Evolutionary conservation across 805 yeast species (phyloP).

Genomic region (Yamadazyma olivae): DNA sequence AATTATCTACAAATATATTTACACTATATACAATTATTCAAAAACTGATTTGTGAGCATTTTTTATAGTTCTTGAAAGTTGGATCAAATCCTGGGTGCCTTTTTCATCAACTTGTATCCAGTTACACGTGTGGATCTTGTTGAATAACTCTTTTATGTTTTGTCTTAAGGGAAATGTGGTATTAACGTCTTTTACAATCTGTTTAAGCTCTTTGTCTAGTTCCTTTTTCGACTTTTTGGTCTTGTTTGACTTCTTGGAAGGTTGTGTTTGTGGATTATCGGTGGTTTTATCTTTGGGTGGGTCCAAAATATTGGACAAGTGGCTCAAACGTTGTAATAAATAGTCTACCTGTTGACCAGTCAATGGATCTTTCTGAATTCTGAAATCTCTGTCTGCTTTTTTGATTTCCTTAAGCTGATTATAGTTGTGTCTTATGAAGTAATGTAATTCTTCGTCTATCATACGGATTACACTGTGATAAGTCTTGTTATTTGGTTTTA

Average conservation of each 20-base stretch:
- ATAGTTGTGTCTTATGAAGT: slow-evolving; percentile 6
- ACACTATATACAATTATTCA: background rate
- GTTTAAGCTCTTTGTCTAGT: background rate
- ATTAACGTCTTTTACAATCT: too few relatives aligned
- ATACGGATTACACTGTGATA: slow-evolving; percentile 1
- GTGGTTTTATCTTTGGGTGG: background rate
- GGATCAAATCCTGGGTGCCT: background rate
- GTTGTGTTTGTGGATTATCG: too few relatives aligned
- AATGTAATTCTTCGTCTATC: slow-evolving; percentile 4
- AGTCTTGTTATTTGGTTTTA: background rate
- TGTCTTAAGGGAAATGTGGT: too few relatives aligned
- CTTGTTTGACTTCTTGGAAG: too few relatives aligned
- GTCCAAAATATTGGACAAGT: background rate
- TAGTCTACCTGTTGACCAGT: slow-evolving; percentile 2
- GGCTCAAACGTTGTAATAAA: background rate
- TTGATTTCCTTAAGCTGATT: slow-evolving; percentile 1
- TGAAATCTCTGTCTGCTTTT: background rate
- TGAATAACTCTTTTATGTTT: background rate
- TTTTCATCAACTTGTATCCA: background rate
- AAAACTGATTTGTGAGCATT: background rate
- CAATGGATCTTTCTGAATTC: slow-evolving; percentile 1
- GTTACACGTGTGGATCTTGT: background rate
- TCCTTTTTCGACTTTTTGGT: too few relatives aligned
- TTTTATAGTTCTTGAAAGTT: background rate
- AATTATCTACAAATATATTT: background rate